Conservation (phyloP, 83 land plant genomes). For the Larix sibirica region DNA sequence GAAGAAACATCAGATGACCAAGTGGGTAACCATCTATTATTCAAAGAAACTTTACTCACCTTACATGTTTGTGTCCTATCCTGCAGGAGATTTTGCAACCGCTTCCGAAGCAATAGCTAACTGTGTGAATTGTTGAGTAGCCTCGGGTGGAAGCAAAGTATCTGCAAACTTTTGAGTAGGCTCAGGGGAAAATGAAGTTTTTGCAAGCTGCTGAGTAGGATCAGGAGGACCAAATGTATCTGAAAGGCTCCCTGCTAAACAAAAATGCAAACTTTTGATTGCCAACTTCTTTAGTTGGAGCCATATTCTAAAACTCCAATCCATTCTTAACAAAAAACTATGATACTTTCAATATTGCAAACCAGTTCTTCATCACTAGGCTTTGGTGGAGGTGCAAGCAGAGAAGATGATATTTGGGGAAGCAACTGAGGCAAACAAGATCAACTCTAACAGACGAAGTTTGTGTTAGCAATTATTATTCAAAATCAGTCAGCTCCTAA, state of each 20-base stretch:
- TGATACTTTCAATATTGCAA: conserved; percentile 48
- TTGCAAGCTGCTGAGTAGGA: conserved; percentile 6
- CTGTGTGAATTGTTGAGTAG: conserved; percentile 3
- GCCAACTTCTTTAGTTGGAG: conserved; percentile 31
- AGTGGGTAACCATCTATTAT: too few relatives aligned
- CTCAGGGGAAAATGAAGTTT: too few relatives aligned
- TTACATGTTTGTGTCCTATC: conserved; percentile 83
- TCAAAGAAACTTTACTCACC: conserved; percentile 35
- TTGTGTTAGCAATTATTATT: too few relatives aligned
- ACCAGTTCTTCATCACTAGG: conserved; percentile 53
- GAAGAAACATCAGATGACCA: too few relatives aligned
- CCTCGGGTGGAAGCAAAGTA: not conserved
- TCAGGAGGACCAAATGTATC: not conserved
- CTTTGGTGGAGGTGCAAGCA: conserved; percentile 35
- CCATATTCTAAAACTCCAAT: conserved; percentile 38
- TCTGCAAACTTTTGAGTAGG: not conserved
- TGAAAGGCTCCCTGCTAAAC: conserved; percentile 52
- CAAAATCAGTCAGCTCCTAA: too few relatives aligned
- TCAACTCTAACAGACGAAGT: not conserved
- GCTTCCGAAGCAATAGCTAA: conserved; percentile 1
- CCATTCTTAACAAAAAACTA: conserved; percentile 47
- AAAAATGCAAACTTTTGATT: conserved; percentile 60
- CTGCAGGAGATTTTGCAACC: conserved; percentile 31
- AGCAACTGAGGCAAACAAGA: not conserved
- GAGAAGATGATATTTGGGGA: not conserved